Base-by-base conservation (phyloP, 805 yeast genomes). In the Candida hispaniensis region DNA sequence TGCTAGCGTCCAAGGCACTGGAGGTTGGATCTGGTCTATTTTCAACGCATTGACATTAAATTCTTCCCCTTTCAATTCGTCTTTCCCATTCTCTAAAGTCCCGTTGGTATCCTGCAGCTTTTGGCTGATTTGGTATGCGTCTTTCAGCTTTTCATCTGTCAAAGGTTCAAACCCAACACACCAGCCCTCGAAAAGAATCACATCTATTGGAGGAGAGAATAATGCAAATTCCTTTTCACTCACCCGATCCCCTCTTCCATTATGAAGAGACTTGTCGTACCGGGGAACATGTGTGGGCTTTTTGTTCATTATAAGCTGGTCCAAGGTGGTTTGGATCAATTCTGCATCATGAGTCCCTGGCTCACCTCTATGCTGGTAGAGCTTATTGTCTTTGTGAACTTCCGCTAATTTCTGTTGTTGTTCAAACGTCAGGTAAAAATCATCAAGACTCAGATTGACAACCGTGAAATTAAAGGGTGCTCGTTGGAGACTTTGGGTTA, bases 151-250 rank as follows among this genome's bases (percentile, higher is more conserved):
- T 1, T 43, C 43, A 16, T 54, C 46, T 1, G 55, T 44, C 12
- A 69, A 44, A 1, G 78, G 63, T 4, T 51, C 43, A 51, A 73
- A 88, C 1, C 97, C 97, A 14, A 73, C 67, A 59, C 86, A 83
- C 98, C 98, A 88, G 4, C 97, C 98, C 57, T 88, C 98, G 24
- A 91, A 63, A 2, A 88, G 54, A 3, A 88, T 66, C 3, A 85
- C 67, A 47, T 79, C 82, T 3, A 72, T 61, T 2, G 69, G 67
- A 2, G 49, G 44, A 8, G 24, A 24, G 4, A 56, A 52, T 3
- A 47, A 38, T 3, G 46, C 46, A 76, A 76, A 72, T 8, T 59
- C 42, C 0, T 46, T 42, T 6, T 38, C 46, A 0, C 60, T 60
- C 5, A 54, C 46, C 34, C 97, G 61, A 55, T 88, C 97, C 4